Base-by-base conservation (phyloP, 176 grass and related monocot species). In the Cymbopogon citratus region DNA sequence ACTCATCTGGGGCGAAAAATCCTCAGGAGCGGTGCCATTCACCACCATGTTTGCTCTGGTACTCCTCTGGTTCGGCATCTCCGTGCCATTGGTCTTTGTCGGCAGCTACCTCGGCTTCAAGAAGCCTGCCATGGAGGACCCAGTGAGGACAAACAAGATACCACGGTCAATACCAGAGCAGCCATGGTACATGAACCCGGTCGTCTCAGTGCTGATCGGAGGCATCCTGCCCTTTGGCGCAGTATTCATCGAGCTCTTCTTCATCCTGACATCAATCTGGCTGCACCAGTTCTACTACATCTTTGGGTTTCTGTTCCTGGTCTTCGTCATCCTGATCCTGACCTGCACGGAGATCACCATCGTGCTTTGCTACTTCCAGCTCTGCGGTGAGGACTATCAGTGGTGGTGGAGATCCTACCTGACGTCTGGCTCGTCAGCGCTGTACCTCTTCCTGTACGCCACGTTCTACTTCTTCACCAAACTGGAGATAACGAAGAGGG, bases 401-500 rank as follows among this genome's bases (percentile, higher is more conserved):
- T 95, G 96, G 96, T 99, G 88, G 92, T 98, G 92, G 96, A 83
- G 96, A 18, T 92, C 96, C 16, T 99, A 95, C 69, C 84, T 95
- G 77, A 93, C 96, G 9, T 88, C 96, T 0, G 96, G 92, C 16
- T 98, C 92, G 1, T 95, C 92, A 23, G 96, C 92, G 29, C 48
- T 95, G 23, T 95, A 95, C 88, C 89, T 93, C 66, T 98, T 93
- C 81, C 80, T 95, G 3, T 93, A 90, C 36, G 92, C 92, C 29
- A 77, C 59, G 1, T 95, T 93, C 67, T 98, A 98, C 80, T 95
- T 98, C 90, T 98, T 98, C 83, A 88, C 92, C 21, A 98, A 98
- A 67, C 79, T 98, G 66, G 86, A 95, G 34, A 95, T 95, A 48
- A 95, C 96, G 16, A 95, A 91, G 89, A 49, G 73, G 0, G 96